A percentile compares a stretch with the other conserved stretches of the same genome.
Conservation (phyloP, 1,284 basidiomycete genomes). For the Paramarasmius palmivorus region DNA sequence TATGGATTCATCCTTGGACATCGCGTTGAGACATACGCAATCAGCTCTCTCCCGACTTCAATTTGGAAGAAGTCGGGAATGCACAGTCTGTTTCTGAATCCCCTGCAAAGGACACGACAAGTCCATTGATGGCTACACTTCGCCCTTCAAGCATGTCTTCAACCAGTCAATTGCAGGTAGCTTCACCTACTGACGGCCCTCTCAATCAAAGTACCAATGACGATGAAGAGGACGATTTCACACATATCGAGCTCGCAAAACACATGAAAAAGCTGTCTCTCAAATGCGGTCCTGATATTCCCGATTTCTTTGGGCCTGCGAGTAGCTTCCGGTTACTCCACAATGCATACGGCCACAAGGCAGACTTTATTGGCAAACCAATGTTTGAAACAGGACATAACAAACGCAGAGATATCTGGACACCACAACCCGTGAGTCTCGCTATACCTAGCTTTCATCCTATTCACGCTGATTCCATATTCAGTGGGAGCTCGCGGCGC, state of each 20-base stretch:
- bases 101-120: too few species aligned
- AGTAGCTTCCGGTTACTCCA: slow-evolving; percentile 55
- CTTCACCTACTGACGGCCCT: not conserved
- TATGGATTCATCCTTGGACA: slow-evolving; percentile 20
- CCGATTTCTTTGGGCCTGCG: slow-evolving; percentile 63
- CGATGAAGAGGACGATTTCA: slow-evolving; percentile 18
- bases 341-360: slow-evolving; percentile 50
- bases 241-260: slow-evolving; percentile 34
- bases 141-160: not conserved
- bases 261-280: slow-evolving; percentile 37
- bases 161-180: slow-evolving; percentile 2
- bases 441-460: not conserved
- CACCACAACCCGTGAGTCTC: slow-evolving; percentile 29
- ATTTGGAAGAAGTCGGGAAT: slow-evolving; percentile 5
- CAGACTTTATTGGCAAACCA: slow-evolving; percentile 34
- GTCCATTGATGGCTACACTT: too few species aligned
- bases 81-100: not conserved
- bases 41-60: slow-evolving; percentile 1
- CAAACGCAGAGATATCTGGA: slow-evolving; percentile 35
- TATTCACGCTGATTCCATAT: too few species aligned
- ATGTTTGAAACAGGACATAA: slow-evolving; percentile 16
- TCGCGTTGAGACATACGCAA: not conserved
- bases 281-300: slow-evolving; percentile 26
- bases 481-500: slow-evolving; percentile 16
- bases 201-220: slow-evolving; percentile 1